Conservation (phyloP, 192 early-diverging fungal genomes). For the Umbelopsis isabellina region DNA sequence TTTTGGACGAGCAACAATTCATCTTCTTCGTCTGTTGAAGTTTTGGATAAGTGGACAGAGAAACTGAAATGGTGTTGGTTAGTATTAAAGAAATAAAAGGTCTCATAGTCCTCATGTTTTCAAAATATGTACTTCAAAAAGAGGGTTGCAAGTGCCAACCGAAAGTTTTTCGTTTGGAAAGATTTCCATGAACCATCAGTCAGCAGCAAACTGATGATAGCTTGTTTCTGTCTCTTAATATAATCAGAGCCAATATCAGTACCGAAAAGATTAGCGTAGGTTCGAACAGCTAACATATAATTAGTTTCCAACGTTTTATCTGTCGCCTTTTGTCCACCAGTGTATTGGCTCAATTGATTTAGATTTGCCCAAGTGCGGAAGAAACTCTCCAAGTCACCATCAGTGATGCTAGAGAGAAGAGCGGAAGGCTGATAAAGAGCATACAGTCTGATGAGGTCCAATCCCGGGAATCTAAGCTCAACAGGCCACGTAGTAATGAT, state of each 20-base stretch:
- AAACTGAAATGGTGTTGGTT: slow-evolving; percentile 36
- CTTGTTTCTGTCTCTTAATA: slow-evolving; percentile 27
- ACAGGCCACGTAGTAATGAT: slow-evolving; percentile 65
- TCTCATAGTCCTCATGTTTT: background rate
- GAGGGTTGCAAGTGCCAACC: slow-evolving; percentile 34
- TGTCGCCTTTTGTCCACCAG: slow-evolving; percentile 30
- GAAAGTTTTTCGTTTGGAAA: slow-evolving; percentile 27
- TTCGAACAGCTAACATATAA: slow-evolving; percentile 76
- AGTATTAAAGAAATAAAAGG: background rate
- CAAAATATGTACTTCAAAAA: slow-evolving; percentile 29
- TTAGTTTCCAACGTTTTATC: slow-evolving; percentile 65
- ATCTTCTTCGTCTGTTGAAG: slow-evolving; percentile 45
- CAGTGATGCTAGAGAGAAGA: slow-evolving; percentile 43
- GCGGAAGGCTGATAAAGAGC: slow-evolving; percentile 55
- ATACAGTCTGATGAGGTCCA: slow-evolving; percentile 82
- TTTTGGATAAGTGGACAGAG: slow-evolving; percentile 48
- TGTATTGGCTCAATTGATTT: background rate
- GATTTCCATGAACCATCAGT: slow-evolving; percentile 38
- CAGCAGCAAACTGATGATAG: slow-evolving; percentile 34
- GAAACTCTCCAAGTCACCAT: slow-evolving; percentile 47
- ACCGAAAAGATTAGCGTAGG: slow-evolving; percentile 74
- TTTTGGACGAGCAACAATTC: slow-evolving; percentile 53
- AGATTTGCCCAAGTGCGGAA: slow-evolving; percentile 26
- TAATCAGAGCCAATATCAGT: slow-evolving; percentile 48
- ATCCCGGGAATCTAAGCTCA: slow-evolving; percentile 71